A percentile compares a stretch with the other conserved stretches of the same genome.
Evolutionary conservation across 2,329 filamentous ascomycete genomes (phyloP).

Genomic region (Hypoxylon sp.): DNA sequence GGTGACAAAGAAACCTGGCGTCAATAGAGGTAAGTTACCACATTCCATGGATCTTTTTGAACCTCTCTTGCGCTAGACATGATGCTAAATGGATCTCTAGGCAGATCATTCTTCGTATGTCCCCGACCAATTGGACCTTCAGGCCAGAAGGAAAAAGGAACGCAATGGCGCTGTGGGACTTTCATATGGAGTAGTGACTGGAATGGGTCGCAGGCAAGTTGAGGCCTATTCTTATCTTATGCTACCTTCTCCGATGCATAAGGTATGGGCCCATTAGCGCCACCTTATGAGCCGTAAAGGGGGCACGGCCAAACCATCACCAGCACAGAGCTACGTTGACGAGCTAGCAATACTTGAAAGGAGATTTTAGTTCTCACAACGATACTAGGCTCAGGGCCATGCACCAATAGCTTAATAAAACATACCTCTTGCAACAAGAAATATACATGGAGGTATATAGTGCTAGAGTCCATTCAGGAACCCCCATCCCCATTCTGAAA

Average conservation of each 20-base stretch:
- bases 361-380: background rate
- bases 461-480: background rate
- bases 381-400: background rate
- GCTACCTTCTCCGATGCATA: background rate
- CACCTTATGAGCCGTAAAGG: background rate
- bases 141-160: slow-evolving; percentile 85
- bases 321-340: background rate
- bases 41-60: slow-evolving; percentile 20
- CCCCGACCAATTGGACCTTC: slow-evolving; percentile 84
- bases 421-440: background rate
- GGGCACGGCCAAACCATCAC: background rate
- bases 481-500: background rate
- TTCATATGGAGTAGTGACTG: slow-evolving; percentile 81
- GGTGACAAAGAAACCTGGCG: slow-evolving; percentile 88
- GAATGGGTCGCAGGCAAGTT: slow-evolving; percentile 54
- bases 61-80: background rate
- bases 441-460: background rate
- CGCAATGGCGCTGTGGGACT: slow-evolving; percentile 88
- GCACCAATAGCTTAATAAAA: background rate
- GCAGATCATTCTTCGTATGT: slow-evolving; percentile 75
- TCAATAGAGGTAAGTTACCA: slow-evolving; percentile 76
- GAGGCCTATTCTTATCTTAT: background rate
- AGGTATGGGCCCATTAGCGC: background rate
- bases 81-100: slow-evolving; percentile 53
- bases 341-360: background rate